These are phyloP conservation scores for Teratosphaeria viscida DNA, from an alignment of 2,329 filamentous ascomycete species.

Conservation along the genomic window DNA sequence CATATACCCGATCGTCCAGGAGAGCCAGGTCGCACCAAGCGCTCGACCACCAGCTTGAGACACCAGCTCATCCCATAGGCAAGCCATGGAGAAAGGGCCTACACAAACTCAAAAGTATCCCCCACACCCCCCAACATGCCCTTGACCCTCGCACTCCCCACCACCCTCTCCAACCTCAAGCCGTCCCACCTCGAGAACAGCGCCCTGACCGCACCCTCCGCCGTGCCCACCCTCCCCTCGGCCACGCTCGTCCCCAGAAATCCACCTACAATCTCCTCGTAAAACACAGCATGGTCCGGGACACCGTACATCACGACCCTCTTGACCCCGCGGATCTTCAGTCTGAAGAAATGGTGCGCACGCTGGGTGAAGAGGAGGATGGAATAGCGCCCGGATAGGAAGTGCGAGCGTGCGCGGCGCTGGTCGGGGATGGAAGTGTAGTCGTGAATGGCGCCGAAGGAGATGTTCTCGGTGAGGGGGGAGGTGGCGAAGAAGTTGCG, in stretches of 20 bases:
- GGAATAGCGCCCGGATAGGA: conserved; percentile 69
- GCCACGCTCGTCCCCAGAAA: conserved; percentile 48
- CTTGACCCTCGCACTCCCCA: conserved; percentile 67
- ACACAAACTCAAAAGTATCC: conserved; percentile 94
- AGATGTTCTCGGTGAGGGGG: conserved; percentile 42
- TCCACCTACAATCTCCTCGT: conserved; percentile 62
- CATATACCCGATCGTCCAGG: too few species aligned
- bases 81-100: background rate
- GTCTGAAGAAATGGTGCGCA: conserved; percentile 93
- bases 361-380: conserved; percentile 87
- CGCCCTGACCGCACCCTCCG: conserved; percentile 40
- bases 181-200: conserved; percentile 85
- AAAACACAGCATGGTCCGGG: conserved; percentile 79
- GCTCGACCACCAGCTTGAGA: too few species aligned
- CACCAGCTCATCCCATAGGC: too few species aligned
- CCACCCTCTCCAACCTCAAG: conserved; percentile 78
- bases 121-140: conserved; percentile 62
- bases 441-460: conserved; percentile 80
- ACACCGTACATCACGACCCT: conserved; percentile 81
- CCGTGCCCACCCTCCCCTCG: conserved; percentile 45
- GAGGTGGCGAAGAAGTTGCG: conserved; percentile 83
- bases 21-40: too few species aligned
- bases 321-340: conserved; percentile 69
- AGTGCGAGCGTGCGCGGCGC: conserved; percentile 76
- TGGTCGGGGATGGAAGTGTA: conserved; percentile 73